Evolutionary conservation across 345 rosid genomes (phyloP).

Genomic region (Salix koriyanagi): DNA sequence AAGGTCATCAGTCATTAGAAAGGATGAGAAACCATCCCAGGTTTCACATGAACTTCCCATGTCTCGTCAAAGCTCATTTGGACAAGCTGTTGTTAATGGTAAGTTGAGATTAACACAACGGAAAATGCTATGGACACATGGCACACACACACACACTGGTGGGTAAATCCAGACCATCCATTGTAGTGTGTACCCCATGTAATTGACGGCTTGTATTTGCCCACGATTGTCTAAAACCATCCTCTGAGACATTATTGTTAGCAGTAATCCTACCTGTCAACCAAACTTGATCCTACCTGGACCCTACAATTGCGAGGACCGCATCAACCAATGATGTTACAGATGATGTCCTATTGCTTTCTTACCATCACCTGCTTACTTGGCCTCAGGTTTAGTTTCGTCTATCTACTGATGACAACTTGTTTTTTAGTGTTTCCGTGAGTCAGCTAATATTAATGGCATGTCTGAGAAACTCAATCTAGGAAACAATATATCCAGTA

Average conservation of each 20-base stretch:
- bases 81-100: constrained; percentile 87
- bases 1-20: constrained; percentile 26
- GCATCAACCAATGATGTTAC: constrained; percentile 17
- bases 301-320: constrained; percentile 13
- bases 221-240: neutral
- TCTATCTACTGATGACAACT: neutral
- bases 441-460: constrained; percentile 3
- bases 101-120: constrained; percentile 4
- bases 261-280: neutral
- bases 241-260: neutral
- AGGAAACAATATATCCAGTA: neutral
- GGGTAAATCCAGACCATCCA: neutral
- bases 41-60: constrained; percentile 51
- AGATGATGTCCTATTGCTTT: neutral
- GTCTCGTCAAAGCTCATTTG: constrained; percentile 60
- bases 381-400: neutral
- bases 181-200: neutral
- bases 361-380: neutral
- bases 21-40: constrained; percentile 38
- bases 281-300: constrained; percentile 2
- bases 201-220: neutral
- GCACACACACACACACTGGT: neutral
- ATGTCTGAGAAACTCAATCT: neutral
- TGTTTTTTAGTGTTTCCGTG: constrained; percentile 1
- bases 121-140: neutral